Evolutionary conservation across 2,329 filamentous ascomycete genomes (phyloP).

Genomic region (Cytospora piceae): DNA sequence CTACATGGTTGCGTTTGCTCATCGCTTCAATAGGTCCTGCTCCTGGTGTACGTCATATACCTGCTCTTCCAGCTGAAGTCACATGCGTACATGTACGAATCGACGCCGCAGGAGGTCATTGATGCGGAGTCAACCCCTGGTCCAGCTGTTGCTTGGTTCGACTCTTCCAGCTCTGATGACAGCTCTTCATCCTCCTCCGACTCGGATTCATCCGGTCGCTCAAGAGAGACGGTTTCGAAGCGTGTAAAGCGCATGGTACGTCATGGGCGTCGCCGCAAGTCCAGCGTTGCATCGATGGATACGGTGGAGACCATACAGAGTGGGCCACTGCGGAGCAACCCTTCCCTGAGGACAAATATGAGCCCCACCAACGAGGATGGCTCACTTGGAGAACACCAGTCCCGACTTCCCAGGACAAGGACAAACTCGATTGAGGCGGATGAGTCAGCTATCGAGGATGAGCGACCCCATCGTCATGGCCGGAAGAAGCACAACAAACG

Average conservation of each 20-base stretch:
- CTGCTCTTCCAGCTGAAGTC: constrained; percentile 90
- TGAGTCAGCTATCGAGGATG: constrained; percentile 52
- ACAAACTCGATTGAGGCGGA: constrained; percentile 44
- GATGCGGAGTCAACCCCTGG: constrained; percentile 90
- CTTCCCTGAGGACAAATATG: constrained; percentile 47
- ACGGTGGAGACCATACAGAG: constrained; percentile 43
- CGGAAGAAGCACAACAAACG: constrained; percentile 44
- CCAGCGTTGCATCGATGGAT: constrained; percentile 71
- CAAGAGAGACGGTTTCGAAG: constrained; percentile 68
- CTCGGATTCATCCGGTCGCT: constrained; percentile 68
- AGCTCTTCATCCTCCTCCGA: constrained; percentile 66
- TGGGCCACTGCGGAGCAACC: constrained; percentile 41
- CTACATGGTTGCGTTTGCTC: constrained; percentile 29
- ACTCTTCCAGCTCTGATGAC: constrained; percentile 65
- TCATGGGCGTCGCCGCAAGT: constrained; percentile 73
- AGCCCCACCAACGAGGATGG: constrained; percentile 44
- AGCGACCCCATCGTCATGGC: constrained; percentile 41
- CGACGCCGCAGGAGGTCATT: constrained; percentile 88
- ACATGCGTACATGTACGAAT: constrained; percentile 89
- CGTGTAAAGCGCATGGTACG: constrained; percentile 77
- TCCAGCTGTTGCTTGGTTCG: constrained; percentile 79
- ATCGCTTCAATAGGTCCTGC: constrained; percentile 58
- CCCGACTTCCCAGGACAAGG: constrained; percentile 44
- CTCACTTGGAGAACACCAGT: constrained; percentile 44
- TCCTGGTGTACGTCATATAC: constrained; percentile 82